Conservation (phyloP, 1,139 yeast genomes). For the Nadsonia starkeyi-henricii region DNA sequence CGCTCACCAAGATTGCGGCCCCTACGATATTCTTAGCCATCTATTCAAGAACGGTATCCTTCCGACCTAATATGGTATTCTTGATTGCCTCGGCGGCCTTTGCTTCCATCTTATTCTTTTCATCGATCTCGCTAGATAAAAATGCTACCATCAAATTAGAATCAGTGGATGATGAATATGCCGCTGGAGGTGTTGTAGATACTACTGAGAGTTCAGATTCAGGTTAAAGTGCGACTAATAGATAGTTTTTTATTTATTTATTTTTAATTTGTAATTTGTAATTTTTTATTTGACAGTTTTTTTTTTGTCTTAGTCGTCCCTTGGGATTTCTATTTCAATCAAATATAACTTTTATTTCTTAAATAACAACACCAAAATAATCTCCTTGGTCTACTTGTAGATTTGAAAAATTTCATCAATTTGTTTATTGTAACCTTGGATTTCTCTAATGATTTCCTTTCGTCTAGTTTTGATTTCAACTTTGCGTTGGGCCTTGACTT, state of each 20-base stretch:
- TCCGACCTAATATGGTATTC: conserved; percentile 19
- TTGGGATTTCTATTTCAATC: no score
- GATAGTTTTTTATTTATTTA: no score
- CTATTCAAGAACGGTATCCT: conserved; percentile 18
- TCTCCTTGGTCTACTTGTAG: not conserved
- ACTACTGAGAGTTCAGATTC: no score
- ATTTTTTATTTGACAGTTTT: no score
- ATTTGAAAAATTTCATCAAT: not conserved
- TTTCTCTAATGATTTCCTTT: not conserved
- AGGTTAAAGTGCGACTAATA: no score
- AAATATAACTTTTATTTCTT: no score
- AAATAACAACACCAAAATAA: no score
- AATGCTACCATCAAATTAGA: not conserved
- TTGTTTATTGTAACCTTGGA: not conserved
- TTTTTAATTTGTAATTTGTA: no score
- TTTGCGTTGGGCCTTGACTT: not conserved
- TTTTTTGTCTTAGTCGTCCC: no score
- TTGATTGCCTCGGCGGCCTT: conserved; percentile 14
- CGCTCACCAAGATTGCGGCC: conserved; percentile 16
- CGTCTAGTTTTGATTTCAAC: not conserved
- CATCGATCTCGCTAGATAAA: not conserved
- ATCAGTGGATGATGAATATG: no score
- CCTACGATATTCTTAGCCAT: conserved; percentile 20
- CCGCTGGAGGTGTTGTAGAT: no score
- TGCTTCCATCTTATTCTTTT: conserved; percentile 4